Base-by-base conservation (phyloP, 495 filamentous ascomycete species). In the Pyrenula aspistea region DNA sequence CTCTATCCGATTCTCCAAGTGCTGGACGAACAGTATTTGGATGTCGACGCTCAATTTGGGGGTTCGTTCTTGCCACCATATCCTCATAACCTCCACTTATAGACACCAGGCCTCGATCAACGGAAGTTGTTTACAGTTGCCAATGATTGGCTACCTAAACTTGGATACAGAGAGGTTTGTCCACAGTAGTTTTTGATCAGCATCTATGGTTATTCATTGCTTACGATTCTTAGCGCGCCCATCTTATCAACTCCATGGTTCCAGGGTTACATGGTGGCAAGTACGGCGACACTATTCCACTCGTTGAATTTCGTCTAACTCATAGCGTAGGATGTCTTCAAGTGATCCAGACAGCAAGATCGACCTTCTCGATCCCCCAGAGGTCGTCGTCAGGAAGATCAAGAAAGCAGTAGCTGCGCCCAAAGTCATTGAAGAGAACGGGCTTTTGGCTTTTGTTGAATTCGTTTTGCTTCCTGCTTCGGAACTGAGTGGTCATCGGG, bases 231-330 rank as follows among this genome's bases (percentile, higher is more conserved):
- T 49, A 77, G 71, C 80, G 91, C 47, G 89, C 89, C 24, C 92
- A 96, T 71, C 63, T 96, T 51, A 87, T 96, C 77, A 96, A 89
- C 62, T 80, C 87, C 1, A 95, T 98, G 86, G 84, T 97, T 4
- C 82, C 89, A 0, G 92, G 93, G 15, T 69, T 97, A 1, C 77
- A 73, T 36, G 88, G 89, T 19, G 93, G 86, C 22, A 96, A 96
- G 73, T 92, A 31, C 36, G 22, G 25, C 55, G 19, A 2, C 51
- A 53, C 24, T 3, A n/a, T 2, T 2, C 2, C 22, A 3, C 22
- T 55, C 57, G 22, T 63, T n/a, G n/a, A n/a, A n/a, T n/a, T n/a
- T n/a, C n/a, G n/a, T n/a, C n/a, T n/a, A n/a, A n/a, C n/a, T 63
- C 25, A 62, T 82, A 75, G 73, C 73, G 15, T 57, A 69, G 73